Evolutionary conservation across 2,329 filamentous ascomycete species (phyloP), one percentile per base, ranked within the genome.

Genomic region (Endothia cerciana): DNA sequence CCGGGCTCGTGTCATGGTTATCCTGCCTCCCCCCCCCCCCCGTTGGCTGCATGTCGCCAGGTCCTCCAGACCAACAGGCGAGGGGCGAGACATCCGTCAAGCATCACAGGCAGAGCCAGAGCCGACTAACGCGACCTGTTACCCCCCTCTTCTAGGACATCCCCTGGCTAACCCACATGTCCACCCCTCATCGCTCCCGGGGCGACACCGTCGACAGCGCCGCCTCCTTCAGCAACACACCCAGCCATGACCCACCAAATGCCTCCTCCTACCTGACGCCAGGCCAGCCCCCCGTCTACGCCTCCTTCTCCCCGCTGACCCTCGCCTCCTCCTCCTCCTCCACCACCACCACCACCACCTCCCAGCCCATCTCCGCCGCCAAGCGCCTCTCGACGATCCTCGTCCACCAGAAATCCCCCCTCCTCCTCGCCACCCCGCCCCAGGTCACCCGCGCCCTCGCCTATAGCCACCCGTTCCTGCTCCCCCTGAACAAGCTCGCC

Each of bases 381-480:
- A 91, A 91, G 74, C 91, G 94, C 69, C 89, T 92, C 56, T 96
- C 93, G 22, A 96, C 93, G 65, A 94, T 99, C 72, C 88, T 98
- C 71, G 94, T 99, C 25, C 94, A 98, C 78, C 94, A 97, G 77
- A 99, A 98, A 80, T 97, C 93, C 19, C 95, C 95, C 13, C 80
- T 99, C 56, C 85, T 99, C 22, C 89, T 97, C 67, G 93, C 94
- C 19, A 99, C 95, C 11, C 95, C 95, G 53, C 95, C 95, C 1
- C 92, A 97, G 75, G 90, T 99, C 76, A 99, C 95, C 2, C 88
- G 95, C 72, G 94, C 94, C 17, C 85, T 99, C 67, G 94, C 94
- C 70, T 97, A 98, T 77, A 97, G 94, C 69, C 94, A 99, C 75
- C 94, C 95, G 0, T 98, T 97, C 75, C 83, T 99, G 8, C 82